Percentiles rank a stretch among this genome's conserved stretches.
Conservation (phyloP, 2,329 filamentous ascomycete genomes). For the Penicillium sp. region DNA sequence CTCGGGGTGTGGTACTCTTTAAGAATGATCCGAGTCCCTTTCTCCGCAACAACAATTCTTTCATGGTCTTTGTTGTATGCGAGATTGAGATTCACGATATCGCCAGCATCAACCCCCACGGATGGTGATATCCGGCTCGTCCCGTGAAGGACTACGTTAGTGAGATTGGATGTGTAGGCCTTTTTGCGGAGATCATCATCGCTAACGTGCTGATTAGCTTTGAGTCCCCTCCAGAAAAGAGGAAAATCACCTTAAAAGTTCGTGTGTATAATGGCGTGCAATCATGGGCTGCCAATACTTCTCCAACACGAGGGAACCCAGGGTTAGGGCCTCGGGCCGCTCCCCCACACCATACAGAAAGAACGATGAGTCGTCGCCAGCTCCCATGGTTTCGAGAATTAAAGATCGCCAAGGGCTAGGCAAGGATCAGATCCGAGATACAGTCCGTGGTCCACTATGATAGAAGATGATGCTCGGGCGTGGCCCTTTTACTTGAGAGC, state of each 20-base stretch:
- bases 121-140: slow-evolving; percentile 15
- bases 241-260: slow-evolving; percentile 16
- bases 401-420: background rate
- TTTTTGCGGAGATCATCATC: slow-evolving; percentile 16
- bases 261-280: slow-evolving; percentile 27
- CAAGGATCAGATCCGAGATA: no score
- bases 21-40: slow-evolving; percentile 14
- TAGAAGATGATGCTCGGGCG: background rate
- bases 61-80: slow-evolving; percentile 23
- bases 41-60: slow-evolving; percentile 20
- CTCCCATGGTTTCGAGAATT: slow-evolving; percentile 2
- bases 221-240: background rate
- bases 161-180: slow-evolving; percentile 16
- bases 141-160: slow-evolving; percentile 19
- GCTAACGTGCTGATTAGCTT: slow-evolving; percentile 6
- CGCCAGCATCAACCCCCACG: slow-evolving; percentile 18
- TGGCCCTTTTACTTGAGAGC: no score
- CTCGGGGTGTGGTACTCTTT: slow-evolving; percentile 18
- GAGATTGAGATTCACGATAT: slow-evolving; percentile 23
- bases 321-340: slow-evolving; percentile 24
- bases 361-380: slow-evolving; percentile 24
- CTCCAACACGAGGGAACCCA: slow-evolving; percentile 26
- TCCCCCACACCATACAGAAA: slow-evolving; percentile 27
- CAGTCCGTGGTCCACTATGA: no score
- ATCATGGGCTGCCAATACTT: slow-evolving; percentile 27